Percentiles rank a stretch among this genome's conserved stretches.
Evolutionary conservation across 805 yeast genomes (phyloP).

Genomic region (Schizosaccharomyces cryophilus): DNA sequence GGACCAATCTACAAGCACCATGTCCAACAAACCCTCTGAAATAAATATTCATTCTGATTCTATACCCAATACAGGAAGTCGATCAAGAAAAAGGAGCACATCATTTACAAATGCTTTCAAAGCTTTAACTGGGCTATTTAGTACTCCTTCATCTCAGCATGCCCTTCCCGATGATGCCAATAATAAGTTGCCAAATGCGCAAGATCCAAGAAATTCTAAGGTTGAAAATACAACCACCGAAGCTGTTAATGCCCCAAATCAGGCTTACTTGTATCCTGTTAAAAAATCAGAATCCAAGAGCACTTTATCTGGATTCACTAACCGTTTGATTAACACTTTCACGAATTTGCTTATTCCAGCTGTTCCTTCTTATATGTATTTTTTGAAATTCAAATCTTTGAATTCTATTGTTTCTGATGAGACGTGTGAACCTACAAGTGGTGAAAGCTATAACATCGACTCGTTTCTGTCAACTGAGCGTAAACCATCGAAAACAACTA

Average conservation of each 20-base stretch:
- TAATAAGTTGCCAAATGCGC: too few relatives aligned
- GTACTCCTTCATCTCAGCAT: not conserved
- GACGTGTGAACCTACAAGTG: not conserved
- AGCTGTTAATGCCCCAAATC: too few relatives aligned
- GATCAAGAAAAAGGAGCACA: not conserved
- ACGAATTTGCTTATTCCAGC: not conserved
- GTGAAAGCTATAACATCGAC: too few relatives aligned
- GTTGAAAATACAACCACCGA: too few relatives aligned
- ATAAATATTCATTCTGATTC: too few relatives aligned
- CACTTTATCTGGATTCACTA: not conserved
- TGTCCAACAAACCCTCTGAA: too few relatives aligned
- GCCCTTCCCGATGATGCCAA: not conserved
- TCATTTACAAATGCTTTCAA: not conserved
- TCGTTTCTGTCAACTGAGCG: not conserved
- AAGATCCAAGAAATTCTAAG: too few relatives aligned
- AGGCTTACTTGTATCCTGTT: not conserved
- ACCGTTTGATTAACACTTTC: not conserved
- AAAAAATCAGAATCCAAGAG: not conserved
- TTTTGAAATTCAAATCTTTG: not conserved
- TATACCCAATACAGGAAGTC: too few relatives aligned
- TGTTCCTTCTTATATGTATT: not conserved
- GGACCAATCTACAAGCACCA: too few relatives aligned
- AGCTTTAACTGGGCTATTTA: not conserved
- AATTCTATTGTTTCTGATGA: not conserved
- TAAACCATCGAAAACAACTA: constrained; percentile 7